A percentile compares a stretch with the other conserved stretches of the same genome.
phyloP scores from a whole-genome alignment of 805 yeast genomes.

The Kluyveromyces dobzhanskii region DNA sequence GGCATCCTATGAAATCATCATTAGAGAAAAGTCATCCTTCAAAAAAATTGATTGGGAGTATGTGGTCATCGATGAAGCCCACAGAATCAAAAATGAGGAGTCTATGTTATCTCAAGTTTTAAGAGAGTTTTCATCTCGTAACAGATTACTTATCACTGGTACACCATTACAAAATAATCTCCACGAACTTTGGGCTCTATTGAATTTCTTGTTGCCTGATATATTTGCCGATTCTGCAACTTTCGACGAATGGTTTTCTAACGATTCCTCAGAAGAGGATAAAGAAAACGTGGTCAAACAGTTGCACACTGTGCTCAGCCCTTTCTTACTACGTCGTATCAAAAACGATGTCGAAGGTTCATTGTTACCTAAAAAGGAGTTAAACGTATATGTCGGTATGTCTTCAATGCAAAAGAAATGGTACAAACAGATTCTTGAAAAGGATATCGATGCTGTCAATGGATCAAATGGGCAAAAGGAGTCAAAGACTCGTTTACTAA shows the following conservation, averaged over 20 bases:
- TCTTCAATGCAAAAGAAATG: conserved; percentile 70
- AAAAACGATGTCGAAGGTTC: conserved; percentile 78
- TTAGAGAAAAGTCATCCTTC: conserved; percentile 60
- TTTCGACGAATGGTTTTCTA: conserved; percentile 68
- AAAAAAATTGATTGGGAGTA: conserved; percentile 68
- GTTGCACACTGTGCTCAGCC: conserved; percentile 66
- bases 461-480: conserved; percentile 73
- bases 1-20: conserved; percentile 70
- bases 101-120: conserved; percentile 65
- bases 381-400: conserved; percentile 68
- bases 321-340: conserved; percentile 67
- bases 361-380: conserved; percentile 63
- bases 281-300: conserved; percentile 55
- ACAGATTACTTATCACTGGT: conserved; percentile 69
- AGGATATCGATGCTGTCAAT: conserved; percentile 77
- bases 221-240: conserved; percentile 65
- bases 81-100: conserved; percentile 72
- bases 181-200: conserved; percentile 74
- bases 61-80: conserved; percentile 73
- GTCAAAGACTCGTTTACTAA: conserved; percentile 64
- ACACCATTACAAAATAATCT: conserved; percentile 75
- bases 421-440: conserved; percentile 70
- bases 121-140: conserved; percentile 60
- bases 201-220: conserved; percentile 71
- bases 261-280: conserved; percentile 32